Evolutionary conservation across 768 basidiomycete species (phyloP), one percentile per base, ranked within the genome.

Genomic region (Phlegmacium glaucopus): DNA sequence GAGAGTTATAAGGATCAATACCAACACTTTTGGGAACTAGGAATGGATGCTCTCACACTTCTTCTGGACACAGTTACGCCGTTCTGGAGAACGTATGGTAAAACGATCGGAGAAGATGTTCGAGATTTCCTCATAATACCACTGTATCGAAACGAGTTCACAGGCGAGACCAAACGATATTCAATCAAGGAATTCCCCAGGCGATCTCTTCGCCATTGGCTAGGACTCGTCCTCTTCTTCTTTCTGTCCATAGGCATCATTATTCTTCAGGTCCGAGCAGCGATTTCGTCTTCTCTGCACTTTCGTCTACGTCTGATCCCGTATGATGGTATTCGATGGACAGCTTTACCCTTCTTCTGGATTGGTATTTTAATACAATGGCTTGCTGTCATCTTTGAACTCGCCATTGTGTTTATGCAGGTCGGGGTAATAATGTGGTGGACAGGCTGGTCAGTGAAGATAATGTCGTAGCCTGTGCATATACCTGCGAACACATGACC

Each of bases 111-210:
- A 27, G 79, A 87, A 58, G 88, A 90, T 56, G 75, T 87, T 37
- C 81, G 83, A 39, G 86, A 88, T 51, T 90, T 90, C 59, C 78
- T 90, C 49, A 86, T 90, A 55, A 81, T 90, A 48, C 88, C 88
- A 6, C 76, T 87, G 56, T 90, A 90, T 52, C 79, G 88, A 28
- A 87, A 90, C 61, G 88, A 90, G 59, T 90, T 89, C 60, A 89
- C 88, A 0, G 88, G 88, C 27, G 85, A 87, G 67, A 42, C 79
- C 30, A 83, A 85, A 55, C 74, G 80, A 54, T 89, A 88, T 57
- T 72, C 69, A 6, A 79, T 90, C 55, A 61, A 63, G 29, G 65
- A 59, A 3, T 61, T 89, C 45, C 88, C 88, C 17, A 68, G 59
- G 45, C 80, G 88, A 17, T 84, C 88, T 0, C 52, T 77, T 44